phyloP scores from a whole-genome alignment of 2,329 filamentous ascomycete species.

The Seiridium cupressi region DNA sequence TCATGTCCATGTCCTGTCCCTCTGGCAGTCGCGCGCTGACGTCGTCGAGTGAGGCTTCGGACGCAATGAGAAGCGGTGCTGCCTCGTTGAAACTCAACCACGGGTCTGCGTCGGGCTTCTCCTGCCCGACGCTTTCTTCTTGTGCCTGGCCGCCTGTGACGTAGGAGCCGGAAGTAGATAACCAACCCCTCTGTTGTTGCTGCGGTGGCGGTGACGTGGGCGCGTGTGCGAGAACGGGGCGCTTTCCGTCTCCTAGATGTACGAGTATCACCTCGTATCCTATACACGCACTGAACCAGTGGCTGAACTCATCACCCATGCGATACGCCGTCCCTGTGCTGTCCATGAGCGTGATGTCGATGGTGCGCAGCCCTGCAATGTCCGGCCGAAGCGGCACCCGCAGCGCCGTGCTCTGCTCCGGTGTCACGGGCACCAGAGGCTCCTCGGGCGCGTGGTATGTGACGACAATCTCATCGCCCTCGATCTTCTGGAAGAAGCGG shows the following conservation, averaged over 20 bases:
- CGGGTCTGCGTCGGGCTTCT: conserved; percentile 30
- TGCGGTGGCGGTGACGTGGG: conserved; percentile 26
- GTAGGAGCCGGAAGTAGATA: conserved; percentile 31
- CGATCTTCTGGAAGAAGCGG: conserved; percentile 61
- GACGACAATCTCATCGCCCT: conserved; percentile 36
- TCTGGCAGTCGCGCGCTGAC: conserved; percentile 57
- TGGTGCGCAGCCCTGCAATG: conserved; percentile 37
- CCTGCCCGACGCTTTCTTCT: not conserved
- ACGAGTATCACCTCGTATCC: conserved; percentile 60
- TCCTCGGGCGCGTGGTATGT: conserved; percentile 38
- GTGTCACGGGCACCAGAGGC: conserved; percentile 32
- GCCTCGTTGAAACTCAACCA: conserved; percentile 71
- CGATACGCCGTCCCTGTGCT: conserved; percentile 59
- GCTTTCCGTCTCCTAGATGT: conserved; percentile 61
- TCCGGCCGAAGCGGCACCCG: conserved; percentile 58
- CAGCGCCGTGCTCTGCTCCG: conserved; percentile 38
- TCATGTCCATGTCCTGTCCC: conserved; percentile 54
- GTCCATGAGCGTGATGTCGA: conserved; percentile 57
- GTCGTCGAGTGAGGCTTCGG: conserved; percentile 66
- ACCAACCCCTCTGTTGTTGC: conserved; percentile 32
- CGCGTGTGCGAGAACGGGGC: conserved; percentile 61
- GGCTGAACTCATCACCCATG: conserved; percentile 59
- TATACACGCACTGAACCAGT: conserved; percentile 67
- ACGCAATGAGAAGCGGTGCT: conserved; percentile 73
- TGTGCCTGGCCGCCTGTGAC: conserved; percentile 17